Percentiles rank a stretch among this genome's conserved stretches.
phyloP scores from a whole-genome alignment of 768 basidiomycete genomes.

The Royoungia palumana region DNA sequence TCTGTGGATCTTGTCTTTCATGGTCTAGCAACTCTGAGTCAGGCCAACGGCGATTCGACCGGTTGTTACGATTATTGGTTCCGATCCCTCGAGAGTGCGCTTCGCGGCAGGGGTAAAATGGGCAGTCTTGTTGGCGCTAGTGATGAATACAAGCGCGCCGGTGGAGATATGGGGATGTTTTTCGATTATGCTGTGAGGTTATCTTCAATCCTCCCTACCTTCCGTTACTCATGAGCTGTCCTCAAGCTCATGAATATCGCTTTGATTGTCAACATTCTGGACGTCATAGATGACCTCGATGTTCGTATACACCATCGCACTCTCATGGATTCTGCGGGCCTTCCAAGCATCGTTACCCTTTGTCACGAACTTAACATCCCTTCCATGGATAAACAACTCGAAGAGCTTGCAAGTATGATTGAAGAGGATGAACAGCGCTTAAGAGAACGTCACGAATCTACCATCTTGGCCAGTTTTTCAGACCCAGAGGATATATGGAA shows the following conservation, averaged over 20 bases:
- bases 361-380: slow-evolving; percentile 64
- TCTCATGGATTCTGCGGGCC: slow-evolving; percentile 86
- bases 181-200: slow-evolving; percentile 82
- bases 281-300: slow-evolving; percentile 70
- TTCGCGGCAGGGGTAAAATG: slow-evolving; percentile 89
- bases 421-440: slow-evolving; percentile 75
- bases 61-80: slow-evolving; percentile 88
- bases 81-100: slow-evolving; percentile 66
- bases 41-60: slow-evolving; percentile 52
- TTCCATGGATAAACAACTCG: slow-evolving; percentile 63
- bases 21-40: slow-evolving; percentile 72
- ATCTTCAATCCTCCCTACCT: not conserved
- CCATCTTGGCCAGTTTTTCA: slow-evolving; percentile 70
- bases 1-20: slow-evolving; percentile 66
- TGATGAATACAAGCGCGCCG: slow-evolving; percentile 74
- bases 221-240: slow-evolving; percentile 11
- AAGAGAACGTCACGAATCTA: slow-evolving; percentile 70
- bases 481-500: slow-evolving; percentile 86
- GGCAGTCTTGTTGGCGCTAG: slow-evolving; percentile 94
- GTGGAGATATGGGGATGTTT: slow-evolving; percentile 62
- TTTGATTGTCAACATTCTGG: slow-evolving; percentile 67
- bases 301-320: slow-evolving; percentile 82
- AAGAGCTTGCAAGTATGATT: slow-evolving; percentile 54
- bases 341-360: slow-evolving; percentile 67
- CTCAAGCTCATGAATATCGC: slow-evolving; percentile 53